Evolutionary conservation across 257 asterid species (phyloP).

Genomic region (Coffea eugenioides): DNA sequence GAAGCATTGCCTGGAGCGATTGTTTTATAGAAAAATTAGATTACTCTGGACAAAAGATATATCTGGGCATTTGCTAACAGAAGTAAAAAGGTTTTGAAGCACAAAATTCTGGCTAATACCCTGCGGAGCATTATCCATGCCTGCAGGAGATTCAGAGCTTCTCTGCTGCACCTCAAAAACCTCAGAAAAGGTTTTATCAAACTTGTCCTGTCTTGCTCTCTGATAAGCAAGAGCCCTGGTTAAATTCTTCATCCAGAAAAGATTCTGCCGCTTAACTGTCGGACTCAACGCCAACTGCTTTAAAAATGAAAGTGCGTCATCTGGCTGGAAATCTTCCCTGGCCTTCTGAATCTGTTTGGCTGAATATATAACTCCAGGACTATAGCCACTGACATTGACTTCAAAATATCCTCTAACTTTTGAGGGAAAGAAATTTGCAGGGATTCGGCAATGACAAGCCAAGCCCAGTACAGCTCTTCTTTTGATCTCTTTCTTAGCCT

Average conservation of each 20-base stretch:
- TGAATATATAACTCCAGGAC: constrained; percentile 16
- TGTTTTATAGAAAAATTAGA: too few relatives aligned
- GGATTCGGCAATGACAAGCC: constrained; percentile 23
- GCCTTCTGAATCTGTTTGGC: constrained; percentile 16
- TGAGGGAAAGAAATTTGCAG: constrained; percentile 12
- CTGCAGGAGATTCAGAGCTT: constrained; percentile 4
- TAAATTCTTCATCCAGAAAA: constrained; percentile 5
- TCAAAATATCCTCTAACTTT: constrained; percentile 7
- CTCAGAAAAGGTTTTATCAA: constrained; percentile 4
- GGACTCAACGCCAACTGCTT: constrained; percentile 21
- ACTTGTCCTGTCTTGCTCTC: constrained; percentile 7
- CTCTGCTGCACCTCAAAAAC: constrained; percentile 10
- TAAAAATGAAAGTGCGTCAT: constrained; percentile 13
- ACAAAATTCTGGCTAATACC: constrained; percentile 2
- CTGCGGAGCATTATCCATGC: not conserved
- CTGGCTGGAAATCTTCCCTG: constrained; percentile 25
- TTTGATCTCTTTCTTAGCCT: constrained; percentile 19
- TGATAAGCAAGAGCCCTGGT: constrained; percentile 11
- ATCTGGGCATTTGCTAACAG: not conserved
- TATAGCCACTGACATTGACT: constrained; percentile 15
- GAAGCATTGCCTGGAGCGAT: not conserved
- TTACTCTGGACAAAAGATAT: not conserved
- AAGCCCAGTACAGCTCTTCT: constrained; percentile 24
- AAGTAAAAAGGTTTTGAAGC: not conserved
- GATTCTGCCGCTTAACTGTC: not conserved